A percentile compares a stretch with the other conserved stretches of the same genome.
phyloP scores from a whole-genome alignment of 176 grass and related monocot genomes.

The Oryza meridionalis region DNA sequence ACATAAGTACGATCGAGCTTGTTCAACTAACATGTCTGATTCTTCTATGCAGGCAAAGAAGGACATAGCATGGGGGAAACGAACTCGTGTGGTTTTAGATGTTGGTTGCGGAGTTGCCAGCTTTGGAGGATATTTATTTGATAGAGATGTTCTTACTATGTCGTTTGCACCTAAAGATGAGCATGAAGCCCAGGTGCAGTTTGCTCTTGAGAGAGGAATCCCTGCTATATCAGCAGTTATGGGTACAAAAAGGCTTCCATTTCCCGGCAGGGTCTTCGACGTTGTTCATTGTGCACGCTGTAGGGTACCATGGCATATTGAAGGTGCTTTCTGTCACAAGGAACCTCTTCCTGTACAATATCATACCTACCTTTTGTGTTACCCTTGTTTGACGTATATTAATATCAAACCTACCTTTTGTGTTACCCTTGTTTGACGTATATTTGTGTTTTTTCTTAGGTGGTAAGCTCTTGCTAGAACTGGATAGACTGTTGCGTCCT shows the following conservation, averaged over 20 bases:
- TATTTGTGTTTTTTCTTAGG: slow-evolving; percentile 51
- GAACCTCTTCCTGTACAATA: neutral
- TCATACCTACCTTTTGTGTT: slow-evolving; percentile 15
- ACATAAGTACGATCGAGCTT: neutral
- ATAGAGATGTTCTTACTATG: slow-evolving; percentile 80
- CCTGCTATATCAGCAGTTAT: slow-evolving; percentile 94
- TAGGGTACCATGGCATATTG: slow-evolving; percentile 92
- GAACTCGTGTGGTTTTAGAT: slow-evolving; percentile 62
- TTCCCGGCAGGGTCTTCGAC: slow-evolving; percentile 82
- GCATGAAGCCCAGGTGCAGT: slow-evolving; percentile 90
- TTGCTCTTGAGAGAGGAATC: slow-evolving; percentile 93
- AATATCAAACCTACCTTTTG: slow-evolving; percentile 1
- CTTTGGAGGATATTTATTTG: slow-evolving; percentile 81
- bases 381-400: slow-evolving; percentile 21
- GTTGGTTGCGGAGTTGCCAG: slow-evolving; percentile 92
- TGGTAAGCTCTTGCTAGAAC: slow-evolving; percentile 78
- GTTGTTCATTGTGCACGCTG: slow-evolving; percentile 85
- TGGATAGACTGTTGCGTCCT: slow-evolving; percentile 73
- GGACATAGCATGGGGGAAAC: slow-evolving; percentile 80
- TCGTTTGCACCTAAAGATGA: slow-evolving; percentile 95
- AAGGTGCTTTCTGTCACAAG: slow-evolving; percentile 55
- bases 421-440: slow-evolving; percentile 19
- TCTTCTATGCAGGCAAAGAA: slow-evolving; percentile 57
- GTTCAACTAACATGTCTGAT: slow-evolving; percentile 6
- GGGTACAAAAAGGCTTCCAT: slow-evolving; percentile 91